Percentiles rank a stretch among this genome's conserved stretches.
Conservation (phyloP, 139 green algal species). For the Chlamydomonas asymmetrica region DNA sequence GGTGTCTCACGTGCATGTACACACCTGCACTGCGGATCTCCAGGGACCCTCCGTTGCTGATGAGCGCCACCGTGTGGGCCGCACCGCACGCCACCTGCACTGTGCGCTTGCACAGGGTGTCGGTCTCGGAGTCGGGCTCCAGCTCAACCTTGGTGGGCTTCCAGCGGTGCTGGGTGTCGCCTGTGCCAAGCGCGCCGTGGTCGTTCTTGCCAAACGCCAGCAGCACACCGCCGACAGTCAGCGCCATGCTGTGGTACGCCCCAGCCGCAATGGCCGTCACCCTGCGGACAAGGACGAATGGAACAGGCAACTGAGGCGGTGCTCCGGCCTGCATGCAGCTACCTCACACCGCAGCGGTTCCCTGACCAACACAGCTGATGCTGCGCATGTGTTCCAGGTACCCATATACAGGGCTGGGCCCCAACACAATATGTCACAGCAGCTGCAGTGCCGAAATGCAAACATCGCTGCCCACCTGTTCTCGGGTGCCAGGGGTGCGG, state of each 20-base stretch:
- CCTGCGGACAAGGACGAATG: too few species aligned
- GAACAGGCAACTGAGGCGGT: too few species aligned
- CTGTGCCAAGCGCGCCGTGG: conserved; percentile 40
- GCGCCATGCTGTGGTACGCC: conserved; percentile 67
- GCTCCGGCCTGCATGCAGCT: too few species aligned
- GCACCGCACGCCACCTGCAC: conserved; percentile 67
- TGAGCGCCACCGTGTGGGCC: conserved; percentile 60
- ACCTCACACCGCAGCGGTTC: too few species aligned
- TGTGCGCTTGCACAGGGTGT: conserved; percentile 43
- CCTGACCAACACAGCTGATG: too few species aligned
- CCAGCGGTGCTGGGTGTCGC: conserved; percentile 30
- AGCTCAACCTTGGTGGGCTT: conserved; percentile 27
- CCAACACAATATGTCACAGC: too few species aligned
- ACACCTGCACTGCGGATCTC: conserved; percentile 51
- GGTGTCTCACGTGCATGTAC: neutral
- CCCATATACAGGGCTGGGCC: neutral
- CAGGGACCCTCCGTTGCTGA: conserved; percentile 46
- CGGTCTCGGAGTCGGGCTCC: conserved; percentile 21
- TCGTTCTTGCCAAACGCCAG: conserved; percentile 74
- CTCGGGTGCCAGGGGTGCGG: conserved; percentile 49
- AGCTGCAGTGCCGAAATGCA: too few species aligned
- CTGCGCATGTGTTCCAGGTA: too few species aligned
- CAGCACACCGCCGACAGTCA: conserved; percentile 71
- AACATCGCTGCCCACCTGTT: conserved; percentile 40
- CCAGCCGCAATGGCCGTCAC: conserved; percentile 77